Percentiles rank a stretch among this genome's conserved stretches.
These are phyloP conservation scores for Teunomyces kruisii DNA, from an alignment of 805 yeast genomes.

Conservation along the genomic window DNA sequence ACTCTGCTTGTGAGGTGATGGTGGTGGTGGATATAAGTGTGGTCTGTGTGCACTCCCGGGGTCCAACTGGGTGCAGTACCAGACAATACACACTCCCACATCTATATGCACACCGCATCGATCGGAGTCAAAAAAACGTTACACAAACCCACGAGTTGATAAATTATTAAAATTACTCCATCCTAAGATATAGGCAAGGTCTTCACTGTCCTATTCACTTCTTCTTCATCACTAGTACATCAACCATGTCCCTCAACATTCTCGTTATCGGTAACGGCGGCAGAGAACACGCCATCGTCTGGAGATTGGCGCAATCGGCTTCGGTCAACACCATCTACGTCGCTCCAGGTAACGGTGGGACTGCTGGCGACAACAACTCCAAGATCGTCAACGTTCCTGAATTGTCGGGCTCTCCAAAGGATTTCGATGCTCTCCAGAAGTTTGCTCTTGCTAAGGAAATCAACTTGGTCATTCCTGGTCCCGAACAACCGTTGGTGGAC, in stretches of 20 bases:
- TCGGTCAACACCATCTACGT: constrained; percentile 73
- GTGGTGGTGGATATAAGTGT: no score
- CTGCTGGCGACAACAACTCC: constrained; percentile 39
- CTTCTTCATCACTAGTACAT: constrained; percentile 2
- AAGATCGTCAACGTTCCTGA: constrained; percentile 68
- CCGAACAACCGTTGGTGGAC: constrained; percentile 98
- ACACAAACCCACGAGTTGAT: constrained; percentile 4
- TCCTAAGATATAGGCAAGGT: neutral
- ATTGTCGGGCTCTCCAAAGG: constrained; percentile 61
- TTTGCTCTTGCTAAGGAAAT: constrained; percentile 72
- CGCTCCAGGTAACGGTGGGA: constrained; percentile 98
- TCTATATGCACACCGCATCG: neutral
- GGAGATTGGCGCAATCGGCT: constrained; percentile 83
- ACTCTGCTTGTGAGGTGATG: no score
- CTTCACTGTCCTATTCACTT: neutral
- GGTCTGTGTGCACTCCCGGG: no score
- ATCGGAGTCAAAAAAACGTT: constrained; percentile 1
- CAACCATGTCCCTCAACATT: constrained; percentile 44
- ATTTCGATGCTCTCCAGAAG: constrained; percentile 66
- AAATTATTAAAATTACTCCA: constrained; percentile 3
- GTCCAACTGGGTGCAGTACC: no score
- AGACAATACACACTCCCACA: neutral
- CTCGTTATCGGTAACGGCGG: constrained; percentile 97
- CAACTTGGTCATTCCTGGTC: constrained; percentile 89
- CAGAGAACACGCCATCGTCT: constrained; percentile 95